Evolutionary conservation across 2,329 filamentous ascomycete species (phyloP), one percentile per base, ranked within the genome.

Genomic region (Alternaria consortialis): DNA sequence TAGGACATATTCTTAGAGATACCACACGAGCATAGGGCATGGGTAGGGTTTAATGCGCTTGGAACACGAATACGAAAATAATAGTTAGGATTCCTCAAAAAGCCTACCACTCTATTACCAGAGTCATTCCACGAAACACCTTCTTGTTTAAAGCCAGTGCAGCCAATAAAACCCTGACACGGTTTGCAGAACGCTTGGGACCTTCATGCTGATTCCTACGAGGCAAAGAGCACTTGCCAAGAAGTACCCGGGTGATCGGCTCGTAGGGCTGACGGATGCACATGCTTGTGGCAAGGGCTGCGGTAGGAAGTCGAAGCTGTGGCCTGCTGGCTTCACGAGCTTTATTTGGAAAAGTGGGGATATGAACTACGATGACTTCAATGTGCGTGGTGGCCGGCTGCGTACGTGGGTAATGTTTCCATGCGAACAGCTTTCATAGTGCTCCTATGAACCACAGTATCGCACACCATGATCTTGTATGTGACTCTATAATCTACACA

Each of bases 1-100:
- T n/a, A 17, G 34, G 20, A 20, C 27, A 42, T 46, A 52, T 7
- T 56, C 55, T n/a, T 55, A 56, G 54, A 61, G 61, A 64, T 64
- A 64, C 62, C 58, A 62, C 55, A 55, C 54, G 27, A 48, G 44
- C 37, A 56, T 11, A 17, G 13, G 27, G 25, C 46, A 56, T 39
- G 53, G 15, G 17, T 20, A 51, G 51, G 50, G 15, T n/a, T 15
- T 51, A 29, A 47, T 27, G 58, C 32, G 37, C 12, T 6, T 53
- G 31, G 20, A 27, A 32, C 39, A 39, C 31, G 36, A 50, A 20
- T 29, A 27, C 31, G 15, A 15, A 39, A n/a, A 17, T 52, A 46
- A 46, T 44, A 31, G 20, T 48, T 43, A 43, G 5, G 7, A 7
- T 15, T n/a, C 8, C 15, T n/a, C 7, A 31, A 39, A 25, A 31